These are phyloP conservation scores for Mytilinidion resinicola DNA, from an alignment of 495 filamentous ascomycete species.

Conservation along the genomic window DNA sequence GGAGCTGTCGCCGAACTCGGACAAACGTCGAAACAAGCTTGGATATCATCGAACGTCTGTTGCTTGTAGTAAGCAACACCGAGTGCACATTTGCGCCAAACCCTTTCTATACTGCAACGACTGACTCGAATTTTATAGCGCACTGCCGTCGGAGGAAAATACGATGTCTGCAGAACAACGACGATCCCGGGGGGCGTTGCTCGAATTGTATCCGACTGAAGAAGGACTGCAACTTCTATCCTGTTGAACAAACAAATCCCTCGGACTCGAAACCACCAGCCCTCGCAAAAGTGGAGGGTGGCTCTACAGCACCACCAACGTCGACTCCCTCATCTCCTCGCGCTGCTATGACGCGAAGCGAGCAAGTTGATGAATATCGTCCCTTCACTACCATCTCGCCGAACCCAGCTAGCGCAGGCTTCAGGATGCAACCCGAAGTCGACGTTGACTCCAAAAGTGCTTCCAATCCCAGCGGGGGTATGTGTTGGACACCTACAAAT, in stretches of 20 bases:
- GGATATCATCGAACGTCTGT: slow-evolving; percentile 97
- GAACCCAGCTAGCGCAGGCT: slow-evolving; percentile 5
- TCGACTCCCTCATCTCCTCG: slow-evolving; percentile 29
- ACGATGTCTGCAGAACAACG: slow-evolving; percentile 72
- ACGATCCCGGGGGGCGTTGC: slow-evolving; percentile 78
- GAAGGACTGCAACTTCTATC: slow-evolving; percentile 92
- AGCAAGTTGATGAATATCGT: slow-evolving; percentile 23
- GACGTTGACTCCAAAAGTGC: slow-evolving; percentile 15
- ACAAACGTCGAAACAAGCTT: slow-evolving; percentile 92
- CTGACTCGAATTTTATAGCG: slow-evolving; percentile 43
- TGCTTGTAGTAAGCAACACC: slow-evolving; percentile 79
- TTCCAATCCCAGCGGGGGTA: slow-evolving; percentile 11
- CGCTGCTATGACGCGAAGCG: slow-evolving; percentile 11
- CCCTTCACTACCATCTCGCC: slow-evolving; percentile 3
- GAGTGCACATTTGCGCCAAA: not conserved
- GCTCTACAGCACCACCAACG: slow-evolving; percentile 19
- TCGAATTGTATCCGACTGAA: slow-evolving; percentile 94
- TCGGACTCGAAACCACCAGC: slow-evolving; percentile 21
- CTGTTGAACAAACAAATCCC: slow-evolving; percentile 78
- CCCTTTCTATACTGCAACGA: slow-evolving; percentile 2
- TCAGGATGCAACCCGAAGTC: slow-evolving; percentile 3
- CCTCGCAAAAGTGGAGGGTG: slow-evolving; percentile 10
- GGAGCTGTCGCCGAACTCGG: slow-evolving; percentile 47
- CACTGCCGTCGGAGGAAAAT: slow-evolving; percentile 96
- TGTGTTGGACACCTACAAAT: slow-evolving; percentile 2